phyloP scores from a whole-genome alignment of 2,329 filamentous ascomycete genomes.

The Epichloe scottii region DNA sequence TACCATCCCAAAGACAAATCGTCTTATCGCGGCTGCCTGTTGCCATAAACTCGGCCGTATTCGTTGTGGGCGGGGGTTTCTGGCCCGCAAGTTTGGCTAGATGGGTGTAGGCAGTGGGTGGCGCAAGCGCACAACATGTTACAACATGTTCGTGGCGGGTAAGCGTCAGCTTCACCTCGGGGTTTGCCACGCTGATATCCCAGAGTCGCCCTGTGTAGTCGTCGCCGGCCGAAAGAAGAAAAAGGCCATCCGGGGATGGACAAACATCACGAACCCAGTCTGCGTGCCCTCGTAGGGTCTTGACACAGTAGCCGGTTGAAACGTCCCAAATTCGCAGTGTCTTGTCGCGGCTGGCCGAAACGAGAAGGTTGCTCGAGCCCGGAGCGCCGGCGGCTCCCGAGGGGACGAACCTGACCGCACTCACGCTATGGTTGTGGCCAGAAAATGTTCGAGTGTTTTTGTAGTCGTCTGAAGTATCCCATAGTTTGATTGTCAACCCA shows the following conservation, averaged over 20 bases:
- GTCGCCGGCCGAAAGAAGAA: conserved; percentile 69
- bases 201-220: conserved; percentile 74
- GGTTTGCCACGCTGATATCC: conserved; percentile 56
- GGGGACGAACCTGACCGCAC: conserved; percentile 76
- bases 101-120: no score
- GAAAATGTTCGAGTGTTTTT: conserved; percentile 88
- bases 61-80: no score
- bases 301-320: conserved; percentile 82
- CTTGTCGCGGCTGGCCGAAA: conserved; percentile 76
- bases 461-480: conserved; percentile 86
- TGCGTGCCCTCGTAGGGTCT: conserved; percentile 79
- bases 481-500: conserved; percentile 87
- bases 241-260: conserved; percentile 72
- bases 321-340: conserved; percentile 86
- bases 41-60: no score
- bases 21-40: conserved; percentile 93
- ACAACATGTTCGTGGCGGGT: conserved; percentile 81
- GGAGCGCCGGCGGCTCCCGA: conserved; percentile 62
- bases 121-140: conserved; percentile 77
- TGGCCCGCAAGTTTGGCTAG: no score
- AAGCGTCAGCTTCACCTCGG: conserved; percentile 67
- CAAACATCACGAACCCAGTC: conserved; percentile 88
- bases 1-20: conserved; percentile 76
- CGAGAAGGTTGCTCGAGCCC: conserved; percentile 69
- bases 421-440: conserved; percentile 87